Percentiles rank a stretch among this genome's conserved stretches.
phyloP scores from a whole-genome alignment of 495 filamentous ascomycete genomes.

The Chaetomium fimeti region DNA sequence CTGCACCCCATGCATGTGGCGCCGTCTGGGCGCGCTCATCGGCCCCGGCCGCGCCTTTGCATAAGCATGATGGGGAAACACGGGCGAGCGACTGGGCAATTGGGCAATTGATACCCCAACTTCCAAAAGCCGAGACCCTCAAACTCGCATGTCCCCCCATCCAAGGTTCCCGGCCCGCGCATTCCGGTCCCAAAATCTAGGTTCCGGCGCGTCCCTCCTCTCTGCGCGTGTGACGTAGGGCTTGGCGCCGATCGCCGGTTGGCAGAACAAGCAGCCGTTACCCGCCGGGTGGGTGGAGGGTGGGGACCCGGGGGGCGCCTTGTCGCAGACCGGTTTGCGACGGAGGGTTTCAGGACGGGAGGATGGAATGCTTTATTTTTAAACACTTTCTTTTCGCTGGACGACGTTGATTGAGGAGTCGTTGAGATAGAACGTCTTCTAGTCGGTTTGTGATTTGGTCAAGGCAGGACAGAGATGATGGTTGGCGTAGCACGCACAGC shows the following conservation, averaged over 20 bases:
- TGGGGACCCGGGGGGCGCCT: not conserved
- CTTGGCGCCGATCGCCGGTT: conserved; percentile 12
- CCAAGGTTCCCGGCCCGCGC: not conserved
- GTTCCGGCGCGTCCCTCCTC: not conserved
- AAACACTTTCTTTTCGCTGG: not conserved
- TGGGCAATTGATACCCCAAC: not conserved
- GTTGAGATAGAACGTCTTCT: not conserved
- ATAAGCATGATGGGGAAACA: too few species aligned
- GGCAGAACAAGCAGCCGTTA: conserved; percentile 12
- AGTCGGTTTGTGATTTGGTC: not conserved
- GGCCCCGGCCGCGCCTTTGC: not conserved
- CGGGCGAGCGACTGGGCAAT: too few species aligned
- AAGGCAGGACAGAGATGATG: not conserved
- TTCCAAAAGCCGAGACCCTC: not conserved
- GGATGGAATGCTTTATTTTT: too few species aligned
- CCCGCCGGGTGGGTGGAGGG: not conserved
- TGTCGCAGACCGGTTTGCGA: not conserved
- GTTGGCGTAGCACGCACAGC: not conserved
- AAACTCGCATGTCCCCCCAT: not conserved
- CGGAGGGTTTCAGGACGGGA: not conserved
- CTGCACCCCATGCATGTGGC: not conserved
- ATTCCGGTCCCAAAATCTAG: conserved; percentile 2
- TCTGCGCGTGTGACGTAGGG: conserved; percentile 3
- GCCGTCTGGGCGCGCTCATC: not conserved
- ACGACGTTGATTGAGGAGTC: not conserved